A percentile compares a stretch with the other conserved stretches of the same genome.
Evolutionary conservation across 1,139 yeast species (phyloP).

Genomic region (Geotrichum macrosporum): DNA sequence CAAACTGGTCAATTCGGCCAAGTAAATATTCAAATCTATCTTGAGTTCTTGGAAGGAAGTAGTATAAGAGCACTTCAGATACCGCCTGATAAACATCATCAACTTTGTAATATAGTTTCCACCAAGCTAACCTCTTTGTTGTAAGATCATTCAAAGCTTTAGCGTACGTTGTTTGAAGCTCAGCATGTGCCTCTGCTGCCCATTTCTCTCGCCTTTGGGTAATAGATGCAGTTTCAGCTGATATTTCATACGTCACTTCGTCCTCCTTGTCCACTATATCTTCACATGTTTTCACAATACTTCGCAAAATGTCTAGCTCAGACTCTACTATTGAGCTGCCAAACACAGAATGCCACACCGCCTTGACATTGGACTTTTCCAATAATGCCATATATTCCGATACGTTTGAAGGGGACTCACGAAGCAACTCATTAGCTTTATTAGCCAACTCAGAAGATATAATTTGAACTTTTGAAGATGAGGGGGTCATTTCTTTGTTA

Average conservation of each 20-base stretch:
- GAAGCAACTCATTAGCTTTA: slow-evolving; percentile 31
- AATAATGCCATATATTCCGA: slow-evolving; percentile 29
- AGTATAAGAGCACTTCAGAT: slow-evolving; percentile 23
- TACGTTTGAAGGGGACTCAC: slow-evolving; percentile 33
- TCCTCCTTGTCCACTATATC: slow-evolving; percentile 26
- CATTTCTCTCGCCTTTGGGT: slow-evolving; percentile 33
- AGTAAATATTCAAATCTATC: slow-evolving; percentile 33
- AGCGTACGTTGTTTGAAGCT: slow-evolving; percentile 34
- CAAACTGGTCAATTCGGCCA: slow-evolving; percentile 37
- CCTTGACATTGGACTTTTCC: slow-evolving; percentile 30
- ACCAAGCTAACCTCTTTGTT: slow-evolving; percentile 36
- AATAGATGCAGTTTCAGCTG: slow-evolving; percentile 29
- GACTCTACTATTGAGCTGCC: slow-evolving; percentile 16
- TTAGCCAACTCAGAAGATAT: slow-evolving; percentile 29
- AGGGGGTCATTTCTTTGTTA: slow-evolving; percentile 13
- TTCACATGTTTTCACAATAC: slow-evolving; percentile 34
- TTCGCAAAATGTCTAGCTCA: slow-evolving; percentile 15
- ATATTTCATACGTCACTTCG: slow-evolving; percentile 25
- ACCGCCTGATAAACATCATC: slow-evolving; percentile 38
- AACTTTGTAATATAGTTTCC: slow-evolving; percentile 37
- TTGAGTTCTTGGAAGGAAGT: slow-evolving; percentile 34
- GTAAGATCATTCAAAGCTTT: slow-evolving; percentile 9
- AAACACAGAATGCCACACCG: slow-evolving; percentile 28
- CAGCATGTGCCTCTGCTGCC: slow-evolving; percentile 39
- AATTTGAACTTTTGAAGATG: slow-evolving; percentile 3